Evolutionary conservation across 2,329 filamentous ascomycete species (phyloP).

Genomic region (Ophiostoma perfectum): DNA sequence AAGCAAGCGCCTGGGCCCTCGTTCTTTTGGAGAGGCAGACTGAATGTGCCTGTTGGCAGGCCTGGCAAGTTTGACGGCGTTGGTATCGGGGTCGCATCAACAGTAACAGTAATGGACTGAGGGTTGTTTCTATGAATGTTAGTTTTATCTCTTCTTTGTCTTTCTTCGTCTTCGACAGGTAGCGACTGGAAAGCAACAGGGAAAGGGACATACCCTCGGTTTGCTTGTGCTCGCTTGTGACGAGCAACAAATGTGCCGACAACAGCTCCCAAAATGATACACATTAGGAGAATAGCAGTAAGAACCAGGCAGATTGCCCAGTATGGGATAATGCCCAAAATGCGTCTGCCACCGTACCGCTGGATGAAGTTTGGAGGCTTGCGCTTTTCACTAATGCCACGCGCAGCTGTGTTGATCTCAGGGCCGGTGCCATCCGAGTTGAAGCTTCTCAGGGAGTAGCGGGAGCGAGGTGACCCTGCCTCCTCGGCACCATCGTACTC

Average conservation of each 20-base stretch:
- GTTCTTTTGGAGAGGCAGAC: slow-evolving; percentile 49
- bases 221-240: slow-evolving; percentile 31
- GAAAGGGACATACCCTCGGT: slow-evolving; percentile 5
- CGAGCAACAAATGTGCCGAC: slow-evolving; percentile 44
- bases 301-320: slow-evolving; percentile 54
- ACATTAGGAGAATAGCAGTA: slow-evolving; percentile 47
- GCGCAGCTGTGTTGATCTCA: slow-evolving; percentile 49
- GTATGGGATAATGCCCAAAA: slow-evolving; percentile 56
- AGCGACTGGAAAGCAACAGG: neutral
- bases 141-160: slow-evolving; percentile 1
- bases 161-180: neutral
- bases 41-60: slow-evolving; percentile 51
- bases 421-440: slow-evolving; percentile 47
- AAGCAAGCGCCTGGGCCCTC: slow-evolving; percentile 53
- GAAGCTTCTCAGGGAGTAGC: slow-evolving; percentile 49
- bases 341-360: slow-evolving; percentile 46
- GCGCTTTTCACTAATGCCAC: slow-evolving; percentile 46
- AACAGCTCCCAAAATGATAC: slow-evolving; percentile 52
- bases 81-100: slow-evolving; percentile 48
- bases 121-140: neutral
- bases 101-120: slow-evolving; percentile 35
- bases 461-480: slow-evolving; percentile 46
- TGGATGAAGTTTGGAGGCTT: slow-evolving; percentile 49
- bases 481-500: slow-evolving; percentile 58
- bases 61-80: slow-evolving; percentile 48